Conservation (phyloP, 441 rosid genomes). For the Croton laevigatus region DNA sequence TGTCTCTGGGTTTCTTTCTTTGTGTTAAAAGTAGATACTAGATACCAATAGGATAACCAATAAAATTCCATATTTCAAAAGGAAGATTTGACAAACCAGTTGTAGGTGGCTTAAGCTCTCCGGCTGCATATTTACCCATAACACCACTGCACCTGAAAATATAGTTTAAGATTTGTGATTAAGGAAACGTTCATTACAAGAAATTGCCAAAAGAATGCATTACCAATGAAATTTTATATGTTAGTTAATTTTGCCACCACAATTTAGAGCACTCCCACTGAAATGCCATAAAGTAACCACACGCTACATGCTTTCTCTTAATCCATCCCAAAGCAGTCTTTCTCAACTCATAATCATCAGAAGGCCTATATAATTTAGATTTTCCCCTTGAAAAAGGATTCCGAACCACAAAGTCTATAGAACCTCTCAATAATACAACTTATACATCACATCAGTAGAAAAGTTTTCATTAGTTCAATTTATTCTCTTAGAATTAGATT, state of each 20-base stretch:
- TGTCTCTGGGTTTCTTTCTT: too few species aligned
- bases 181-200: background rate
- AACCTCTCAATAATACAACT: too few species aligned
- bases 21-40: background rate
- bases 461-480: background rate
- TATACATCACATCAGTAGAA: too few species aligned
- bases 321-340: background rate
- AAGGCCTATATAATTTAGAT: background rate
- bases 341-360: background rate
- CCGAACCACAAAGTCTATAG: background rate
- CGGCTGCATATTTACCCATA: slow-evolving; percentile 96
- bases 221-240: background rate
- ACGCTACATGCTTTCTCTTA: background rate
- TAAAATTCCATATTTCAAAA: background rate
- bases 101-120: slow-evolving; percentile 97
- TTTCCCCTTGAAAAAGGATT: background rate
- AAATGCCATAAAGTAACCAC: background rate
- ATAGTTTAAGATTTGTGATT: slow-evolving; percentile 1
- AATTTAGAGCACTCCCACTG: too few species aligned
- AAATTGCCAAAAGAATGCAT: slow-evolving; percentile 2
- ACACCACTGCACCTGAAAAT: slow-evolving; percentile 95
- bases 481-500: background rate
- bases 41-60: background rate
- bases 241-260: background rate
- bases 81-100: slow-evolving; percentile 50